Conservation (phyloP, 768 basidiomycete genomes). For the Rhodotorula graminis region DNA sequence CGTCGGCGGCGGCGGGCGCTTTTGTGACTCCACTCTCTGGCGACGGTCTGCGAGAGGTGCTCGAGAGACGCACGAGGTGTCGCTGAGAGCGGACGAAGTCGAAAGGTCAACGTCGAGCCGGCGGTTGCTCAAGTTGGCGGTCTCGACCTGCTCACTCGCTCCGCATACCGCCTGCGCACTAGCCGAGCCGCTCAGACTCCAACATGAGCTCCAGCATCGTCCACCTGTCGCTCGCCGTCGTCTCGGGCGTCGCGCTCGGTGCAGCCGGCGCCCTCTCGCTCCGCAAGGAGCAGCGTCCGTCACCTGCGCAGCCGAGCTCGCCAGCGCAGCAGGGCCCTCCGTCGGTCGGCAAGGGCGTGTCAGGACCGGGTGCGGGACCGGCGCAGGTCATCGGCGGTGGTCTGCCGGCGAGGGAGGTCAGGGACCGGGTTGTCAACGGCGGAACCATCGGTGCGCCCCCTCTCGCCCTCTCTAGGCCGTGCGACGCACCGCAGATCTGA, state of each 20-base stretch:
- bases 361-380: neutral
- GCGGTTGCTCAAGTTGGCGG: too few species aligned
- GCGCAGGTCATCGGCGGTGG: conserved; percentile 14
- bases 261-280: conserved; percentile 26
- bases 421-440: conserved; percentile 4
- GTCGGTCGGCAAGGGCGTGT: too few species aligned
- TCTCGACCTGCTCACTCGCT: too few species aligned
- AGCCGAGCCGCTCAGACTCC: too few species aligned
- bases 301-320: neutral
- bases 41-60: too few species aligned
- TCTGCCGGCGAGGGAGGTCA: neutral
- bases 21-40: too few species aligned
- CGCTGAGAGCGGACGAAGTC: too few species aligned
- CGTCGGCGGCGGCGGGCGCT: too few species aligned
- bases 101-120: too few species aligned
- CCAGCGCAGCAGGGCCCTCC: neutral
- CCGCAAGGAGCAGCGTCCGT: neutral
- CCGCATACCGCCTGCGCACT: too few species aligned
- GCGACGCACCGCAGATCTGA: neutral
- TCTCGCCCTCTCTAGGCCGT: neutral
- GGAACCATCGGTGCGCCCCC: conserved; percentile 18
- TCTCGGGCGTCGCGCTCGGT: conserved; percentile 29
- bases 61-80: too few species aligned
- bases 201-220: conserved; percentile 13
- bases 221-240: conserved; percentile 17